phyloP scores from a whole-genome alignment of 163 green algal genomes.

The Scenedesmus sp. region DNA sequence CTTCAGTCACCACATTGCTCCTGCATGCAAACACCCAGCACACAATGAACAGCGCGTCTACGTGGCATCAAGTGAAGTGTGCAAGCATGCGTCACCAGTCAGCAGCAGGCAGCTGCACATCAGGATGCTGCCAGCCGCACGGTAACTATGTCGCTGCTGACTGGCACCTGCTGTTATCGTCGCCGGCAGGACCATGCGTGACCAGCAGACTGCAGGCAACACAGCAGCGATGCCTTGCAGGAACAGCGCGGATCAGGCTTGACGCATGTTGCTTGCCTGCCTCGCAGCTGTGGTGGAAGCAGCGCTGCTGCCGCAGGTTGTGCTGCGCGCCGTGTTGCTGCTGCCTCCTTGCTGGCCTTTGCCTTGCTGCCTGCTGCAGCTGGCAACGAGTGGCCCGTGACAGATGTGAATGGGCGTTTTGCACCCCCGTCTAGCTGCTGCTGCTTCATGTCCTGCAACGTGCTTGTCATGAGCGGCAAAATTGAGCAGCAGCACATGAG shows the following conservation, averaged over 20 bases:
- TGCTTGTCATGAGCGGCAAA: background rate
- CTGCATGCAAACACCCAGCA: slow-evolving; percentile 14
- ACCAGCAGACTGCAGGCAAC: background rate
- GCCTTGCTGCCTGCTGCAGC: background rate
- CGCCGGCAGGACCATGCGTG: background rate
- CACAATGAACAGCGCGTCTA: background rate
- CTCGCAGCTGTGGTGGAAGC: slow-evolving; percentile 34
- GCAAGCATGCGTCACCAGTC: background rate
- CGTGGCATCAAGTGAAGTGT: background rate
- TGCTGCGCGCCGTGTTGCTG: background rate
- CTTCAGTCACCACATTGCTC: slow-evolving; percentile 49
- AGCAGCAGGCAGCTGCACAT: background rate
- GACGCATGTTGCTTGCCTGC: background rate
- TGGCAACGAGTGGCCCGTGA: background rate
- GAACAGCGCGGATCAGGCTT: background rate
- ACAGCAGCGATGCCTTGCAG: background rate
- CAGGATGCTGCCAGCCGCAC: no score
- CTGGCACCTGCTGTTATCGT: background rate
- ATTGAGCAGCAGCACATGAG: no score
- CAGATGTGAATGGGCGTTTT: slow-evolving; percentile 40
- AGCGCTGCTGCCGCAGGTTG: background rate
- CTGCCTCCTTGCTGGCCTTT: slow-evolving; percentile 19
- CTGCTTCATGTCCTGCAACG: background rate
- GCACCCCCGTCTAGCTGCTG: background rate
- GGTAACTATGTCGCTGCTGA: background rate